phyloP scores from a whole-genome alignment of 805 yeast species.

The Metschnikowia dekortorum region DNA sequence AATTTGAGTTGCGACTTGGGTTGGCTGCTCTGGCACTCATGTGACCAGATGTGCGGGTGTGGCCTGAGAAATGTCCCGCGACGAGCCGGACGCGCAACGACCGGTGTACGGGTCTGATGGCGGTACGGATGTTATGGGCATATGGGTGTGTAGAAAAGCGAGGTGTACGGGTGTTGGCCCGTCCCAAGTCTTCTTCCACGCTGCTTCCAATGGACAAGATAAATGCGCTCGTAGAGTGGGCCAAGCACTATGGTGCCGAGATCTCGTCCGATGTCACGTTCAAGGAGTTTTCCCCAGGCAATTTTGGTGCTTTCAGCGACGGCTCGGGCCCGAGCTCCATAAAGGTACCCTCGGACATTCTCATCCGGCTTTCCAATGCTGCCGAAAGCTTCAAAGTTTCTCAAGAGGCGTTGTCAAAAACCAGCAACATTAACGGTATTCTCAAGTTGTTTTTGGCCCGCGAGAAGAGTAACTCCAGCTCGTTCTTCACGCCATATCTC shows the following conservation, averaged over 20 bases:
- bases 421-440: constrained; percentile 26
- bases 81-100: too few species aligned
- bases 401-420: constrained; percentile 8
- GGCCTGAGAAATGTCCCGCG: not conserved
- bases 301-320: constrained; percentile 25
- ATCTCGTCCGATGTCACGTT: constrained; percentile 23
- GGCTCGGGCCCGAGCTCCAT: constrained; percentile 9
- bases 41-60: not conserved
- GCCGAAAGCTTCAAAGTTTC: constrained; percentile 17
- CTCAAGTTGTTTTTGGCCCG: constrained; percentile 33
- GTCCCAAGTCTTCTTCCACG: not conserved
- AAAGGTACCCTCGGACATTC: constrained; percentile 10
- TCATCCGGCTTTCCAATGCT: constrained; percentile 23
- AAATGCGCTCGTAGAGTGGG: constrained; percentile 27
- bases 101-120: not conserved
- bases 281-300: constrained; percentile 16
- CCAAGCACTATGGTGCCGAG: constrained; percentile 25
- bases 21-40: not conserved
- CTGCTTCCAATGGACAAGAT: constrained; percentile 5
- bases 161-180: not conserved
- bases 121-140: not conserved
- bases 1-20: not conserved
- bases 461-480: constrained; percentile 20
- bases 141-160: not conserved
- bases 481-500: constrained; percentile 28